phyloP scores from a whole-genome alignment of 805 yeast genomes.

The Vanderwaltozyma polyspora region DNA sequence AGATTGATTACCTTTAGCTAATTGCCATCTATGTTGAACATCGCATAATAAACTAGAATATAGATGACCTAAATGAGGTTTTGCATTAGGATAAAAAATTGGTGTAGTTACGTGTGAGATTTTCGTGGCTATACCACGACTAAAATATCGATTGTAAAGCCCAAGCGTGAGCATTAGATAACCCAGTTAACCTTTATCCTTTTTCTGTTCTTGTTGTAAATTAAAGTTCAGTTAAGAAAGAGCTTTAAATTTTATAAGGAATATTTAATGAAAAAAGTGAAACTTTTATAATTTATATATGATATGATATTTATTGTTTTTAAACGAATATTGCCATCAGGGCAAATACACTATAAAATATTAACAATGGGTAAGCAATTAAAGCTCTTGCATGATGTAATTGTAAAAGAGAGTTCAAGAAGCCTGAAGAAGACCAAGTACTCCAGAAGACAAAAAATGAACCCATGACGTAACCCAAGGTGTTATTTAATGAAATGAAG shows the following conservation, averaged over 20 bases:
- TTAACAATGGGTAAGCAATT: conserved; percentile 84
- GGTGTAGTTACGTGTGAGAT: conserved; percentile 66
- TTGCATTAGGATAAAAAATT: conserved; percentile 91
- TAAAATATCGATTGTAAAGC: too few relatives aligned
- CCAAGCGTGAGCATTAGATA: too few relatives aligned
- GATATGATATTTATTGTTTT: too few relatives aligned
- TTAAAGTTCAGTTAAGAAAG: too few relatives aligned
- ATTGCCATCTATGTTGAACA: conserved; percentile 63
- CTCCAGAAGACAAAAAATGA: conserved; percentile 74
- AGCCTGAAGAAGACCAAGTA: conserved; percentile 85
- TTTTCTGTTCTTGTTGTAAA: too few relatives aligned
- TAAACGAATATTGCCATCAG: conserved; percentile 85
- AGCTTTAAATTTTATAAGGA: too few relatives aligned
- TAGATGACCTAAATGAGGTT: conserved; percentile 87
- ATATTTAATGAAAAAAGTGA: too few relatives aligned
- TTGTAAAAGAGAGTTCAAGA: conserved; percentile 76
- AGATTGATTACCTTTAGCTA: conserved; percentile 33
- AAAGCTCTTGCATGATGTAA: conserved; percentile 77
- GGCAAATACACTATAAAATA: conserved; percentile 90
- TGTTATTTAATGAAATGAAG: conserved; percentile 64
- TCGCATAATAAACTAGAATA: conserved; percentile 83
- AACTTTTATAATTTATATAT: too few relatives aligned
- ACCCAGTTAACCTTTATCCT: too few relatives aligned
- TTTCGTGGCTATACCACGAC: neutral
- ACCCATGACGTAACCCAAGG: conserved; percentile 60